Percentiles rank a stretch among this genome's conserved stretches.
phyloP scores from a whole-genome alignment of 1,284 basidiomycete species.

The Schizophyllum commune region DNA sequence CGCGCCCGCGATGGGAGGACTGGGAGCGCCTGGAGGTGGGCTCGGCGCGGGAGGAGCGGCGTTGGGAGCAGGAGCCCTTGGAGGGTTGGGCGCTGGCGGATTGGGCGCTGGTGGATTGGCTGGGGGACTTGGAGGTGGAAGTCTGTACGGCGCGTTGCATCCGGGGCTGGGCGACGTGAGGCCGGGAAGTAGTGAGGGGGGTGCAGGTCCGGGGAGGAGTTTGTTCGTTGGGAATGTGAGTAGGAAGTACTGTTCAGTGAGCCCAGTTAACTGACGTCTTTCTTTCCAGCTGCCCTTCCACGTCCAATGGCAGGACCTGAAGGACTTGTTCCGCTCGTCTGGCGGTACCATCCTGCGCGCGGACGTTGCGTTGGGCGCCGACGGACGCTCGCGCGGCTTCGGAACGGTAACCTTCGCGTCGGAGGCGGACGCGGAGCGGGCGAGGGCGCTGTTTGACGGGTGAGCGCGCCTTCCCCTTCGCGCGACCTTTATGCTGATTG shows the following conservation, averaged over 20 bases:
- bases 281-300: constrained; percentile 79
- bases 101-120: background rate
- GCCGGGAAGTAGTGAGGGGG: background rate
- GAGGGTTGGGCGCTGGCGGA: background rate
- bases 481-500: background rate
- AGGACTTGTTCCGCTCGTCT: constrained; percentile 85
- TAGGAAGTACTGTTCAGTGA: constrained; percentile 9
- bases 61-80: background rate
- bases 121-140: background rate
- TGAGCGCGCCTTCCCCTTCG: constrained; percentile 28
- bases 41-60: background rate
- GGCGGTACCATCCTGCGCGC: constrained; percentile 77
- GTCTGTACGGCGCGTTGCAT: background rate
- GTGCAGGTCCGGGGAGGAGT: constrained; percentile 30
- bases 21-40: background rate
- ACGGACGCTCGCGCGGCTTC: constrained; percentile 82
- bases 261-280: constrained; percentile 1
- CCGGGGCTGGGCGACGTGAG: background rate
- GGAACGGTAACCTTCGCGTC: constrained; percentile 83
- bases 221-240: constrained; percentile 68
- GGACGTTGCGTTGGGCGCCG: constrained; percentile 81
- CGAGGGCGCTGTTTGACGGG: constrained; percentile 84
- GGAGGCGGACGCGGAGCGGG: constrained; percentile 80
- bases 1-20: background rate
- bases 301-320: constrained; percentile 97